These are phyloP conservation scores for Balamuthia mandrillaris DNA, from an alignment of 208 protist species.

Conservation along the genomic window DNA sequence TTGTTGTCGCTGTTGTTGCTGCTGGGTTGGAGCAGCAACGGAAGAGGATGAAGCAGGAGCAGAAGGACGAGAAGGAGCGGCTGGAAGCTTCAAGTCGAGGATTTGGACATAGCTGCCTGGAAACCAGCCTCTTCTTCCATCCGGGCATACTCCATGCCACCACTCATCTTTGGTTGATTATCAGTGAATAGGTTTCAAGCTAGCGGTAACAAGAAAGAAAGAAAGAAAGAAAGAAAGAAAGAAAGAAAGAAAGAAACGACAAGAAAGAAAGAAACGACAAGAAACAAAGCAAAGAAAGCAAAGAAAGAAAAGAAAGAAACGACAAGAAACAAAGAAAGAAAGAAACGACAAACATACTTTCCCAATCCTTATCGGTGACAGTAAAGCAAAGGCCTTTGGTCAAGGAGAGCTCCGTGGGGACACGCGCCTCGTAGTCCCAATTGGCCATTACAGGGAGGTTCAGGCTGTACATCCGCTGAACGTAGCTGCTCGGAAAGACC, in stretches of 20 bases:
- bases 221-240: too few species aligned
- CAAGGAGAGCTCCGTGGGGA: background rate
- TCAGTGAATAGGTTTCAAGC: too few species aligned
- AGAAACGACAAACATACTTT: background rate
- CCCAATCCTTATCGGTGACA: slow-evolving; percentile 9
- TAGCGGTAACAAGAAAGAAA: too few species aligned
- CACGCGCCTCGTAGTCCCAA: slow-evolving; percentile 1
- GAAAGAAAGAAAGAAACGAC: too few species aligned
- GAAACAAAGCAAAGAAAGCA: too few species aligned
- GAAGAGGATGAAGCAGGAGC: background rate
- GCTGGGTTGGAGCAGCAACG: background rate
- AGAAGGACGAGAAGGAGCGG: background rate
- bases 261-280: too few species aligned
- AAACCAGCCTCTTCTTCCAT: slow-evolving; percentile 4
- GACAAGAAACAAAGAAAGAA: background rate
- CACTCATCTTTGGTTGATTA: background rate
- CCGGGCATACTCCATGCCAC: slow-evolving; percentile 2
- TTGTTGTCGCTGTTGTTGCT: too few species aligned
- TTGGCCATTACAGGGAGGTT: background rate
- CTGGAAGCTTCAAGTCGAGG: background rate
- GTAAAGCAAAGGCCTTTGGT: slow-evolving; percentile 4
- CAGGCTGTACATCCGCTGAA: background rate
- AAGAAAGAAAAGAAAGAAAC: background rate
- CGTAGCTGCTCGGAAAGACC: background rate
- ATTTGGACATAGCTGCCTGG: background rate